Base-by-base conservation (phyloP, 352 stramenopile genomes). In the Phytopythium cucurbitacearum region DNA sequence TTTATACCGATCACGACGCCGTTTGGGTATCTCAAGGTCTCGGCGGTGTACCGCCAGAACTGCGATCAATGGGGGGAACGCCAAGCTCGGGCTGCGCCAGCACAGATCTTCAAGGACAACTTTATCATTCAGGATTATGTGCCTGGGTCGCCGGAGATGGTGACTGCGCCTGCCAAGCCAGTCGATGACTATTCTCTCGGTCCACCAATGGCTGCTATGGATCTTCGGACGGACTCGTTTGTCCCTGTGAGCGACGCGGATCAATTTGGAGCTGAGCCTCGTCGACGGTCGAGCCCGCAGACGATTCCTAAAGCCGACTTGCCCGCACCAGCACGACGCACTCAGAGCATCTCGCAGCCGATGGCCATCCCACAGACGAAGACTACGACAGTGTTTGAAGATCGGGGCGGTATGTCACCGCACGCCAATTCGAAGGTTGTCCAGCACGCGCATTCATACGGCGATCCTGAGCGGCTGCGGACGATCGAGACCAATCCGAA, bases 61-160 rank as follows among this genome's bases (percentile, higher is more conserved):
- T 86, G 71, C 40, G 70, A 83, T 21, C 59, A 67, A 13, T 65
- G 86, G 8, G 73, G 61, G 15, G 60, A 74, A 39, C 53, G 51
- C 48, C 66, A 72, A 33, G 53, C 74, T 12, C 71, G 76, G 15
- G 50, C 55, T 13, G 55, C 56, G 7, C 60, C 64, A 12, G 66
- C 79, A 6, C 60, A 71, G 40, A 75, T 89, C 36, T 87, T 91
- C 40, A 69, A 89, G 36, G 69, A 87, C 41, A 85, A 91, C 45
- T 83, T 74, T 38, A 92, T 94, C 56, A 94, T 94, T 49, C 80
- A 91, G 40, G 82, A 94, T 48, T 94, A 94, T 58, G 82, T 94
- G 5, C 81, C 85, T 0, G 67, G 65, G 0, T 91, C 82, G 0
- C 81, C 84, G 0, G 69, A 91, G 42, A 56, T 71, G 40, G 46